Conservation (phyloP, 306 rosid species). For the Dryas drummondii region DNA sequence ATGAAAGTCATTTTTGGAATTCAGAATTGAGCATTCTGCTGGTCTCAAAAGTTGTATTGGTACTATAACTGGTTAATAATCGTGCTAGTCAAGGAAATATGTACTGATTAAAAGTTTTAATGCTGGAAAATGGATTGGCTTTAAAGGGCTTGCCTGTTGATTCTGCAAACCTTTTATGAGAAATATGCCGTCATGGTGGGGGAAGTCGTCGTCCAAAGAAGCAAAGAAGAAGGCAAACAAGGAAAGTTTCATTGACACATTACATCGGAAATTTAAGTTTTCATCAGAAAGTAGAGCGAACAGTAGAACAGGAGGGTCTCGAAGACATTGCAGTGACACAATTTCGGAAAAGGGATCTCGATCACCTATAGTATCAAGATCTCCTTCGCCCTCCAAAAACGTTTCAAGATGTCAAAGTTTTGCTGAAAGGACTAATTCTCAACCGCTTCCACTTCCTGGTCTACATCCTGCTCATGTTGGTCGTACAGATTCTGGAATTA, state of each 20-base stretch:
- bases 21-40: constrained; percentile 19
- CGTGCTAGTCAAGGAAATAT: neutral
- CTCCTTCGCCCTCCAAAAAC: constrained; percentile 85
- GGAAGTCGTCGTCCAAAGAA: constrained; percentile 82
- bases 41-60: constrained; percentile 18
- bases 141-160: constrained; percentile 23
- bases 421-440: constrained; percentile 80
- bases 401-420: constrained; percentile 96
- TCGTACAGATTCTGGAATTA: constrained; percentile 81
- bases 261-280: constrained; percentile 68
- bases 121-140: constrained; percentile 33
- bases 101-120: constrained; percentile 13
- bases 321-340: constrained; percentile 66
- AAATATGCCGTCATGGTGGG: constrained; percentile 94
- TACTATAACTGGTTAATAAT: constrained; percentile 20
- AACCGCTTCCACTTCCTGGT: constrained; percentile 94
- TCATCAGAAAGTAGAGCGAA: constrained; percentile 70
- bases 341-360: constrained; percentile 78
- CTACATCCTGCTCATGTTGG: constrained; percentile 62
- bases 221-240: constrained; percentile 74
- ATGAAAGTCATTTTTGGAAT: constrained; percentile 33
- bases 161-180: constrained; percentile 23
- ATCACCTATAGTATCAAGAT: constrained; percentile 74
- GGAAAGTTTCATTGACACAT: constrained; percentile 77
- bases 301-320: constrained; percentile 64